Base-by-base conservation (phyloP, 805 yeast species). In the Candida oleophila region DNA sequence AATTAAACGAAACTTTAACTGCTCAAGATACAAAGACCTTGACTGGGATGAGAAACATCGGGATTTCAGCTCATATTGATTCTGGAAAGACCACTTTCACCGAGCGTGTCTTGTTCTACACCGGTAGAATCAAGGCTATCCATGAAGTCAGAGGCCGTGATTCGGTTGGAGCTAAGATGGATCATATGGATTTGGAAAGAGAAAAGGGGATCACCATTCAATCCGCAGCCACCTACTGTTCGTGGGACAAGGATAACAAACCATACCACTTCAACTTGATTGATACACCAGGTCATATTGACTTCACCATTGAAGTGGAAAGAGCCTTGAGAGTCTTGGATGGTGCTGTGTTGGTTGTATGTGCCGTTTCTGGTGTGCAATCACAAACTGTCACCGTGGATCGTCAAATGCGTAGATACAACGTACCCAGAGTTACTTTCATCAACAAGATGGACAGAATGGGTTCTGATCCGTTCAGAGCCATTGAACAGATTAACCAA, bases 131-230 rank as follows among this genome's bases (percentile, higher is more conserved):
- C 67, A 89, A 91, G 63, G 96, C 96, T 22, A 92, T 91, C 60
- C 98, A 91, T 62, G 98, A 91, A 69, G 97, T 88, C 40, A 80
- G 99, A 66, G 99, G 99, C 41, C 82, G 94, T 60, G 99, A 94
- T 66, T 85, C 90, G 55, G 98, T 94, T 48, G 99, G 99, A 50
- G 99, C 99, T 47, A 94, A 91, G 73, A 94, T 94, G 99, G 99
- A 94, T 69, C 92, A 91, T 50, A 94, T 94, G 99, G 99, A 94
- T 58, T 77, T 94, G 55, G 99, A 94, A 71, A 83, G 99, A 65
- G 99, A 94, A 69, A 94, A 94, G 66, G 99, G 99, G 69, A 94
- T 94, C 62, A 94, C 99, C 43, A 94, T 94, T 64, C 99, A 94
- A 71, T 89, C 97, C 50, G 99, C 99, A 52, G 99, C 99, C 32